Conservation (phyloP, 2,329 filamentous ascomycete species). For the Ophiostoma triangulosporum region DNA sequence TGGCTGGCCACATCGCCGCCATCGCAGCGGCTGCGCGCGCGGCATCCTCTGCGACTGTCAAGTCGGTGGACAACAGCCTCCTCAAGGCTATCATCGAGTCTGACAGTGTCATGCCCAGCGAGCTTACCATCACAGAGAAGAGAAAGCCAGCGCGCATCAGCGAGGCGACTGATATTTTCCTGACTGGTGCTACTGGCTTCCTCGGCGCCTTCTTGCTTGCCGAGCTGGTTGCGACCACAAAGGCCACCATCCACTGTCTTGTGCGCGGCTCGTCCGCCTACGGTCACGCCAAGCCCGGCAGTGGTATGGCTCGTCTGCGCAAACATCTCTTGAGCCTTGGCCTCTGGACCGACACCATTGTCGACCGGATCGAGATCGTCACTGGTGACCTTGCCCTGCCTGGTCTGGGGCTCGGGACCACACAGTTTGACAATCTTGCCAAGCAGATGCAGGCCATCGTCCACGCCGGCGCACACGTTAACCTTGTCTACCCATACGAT, state of each 20-base stretch:
- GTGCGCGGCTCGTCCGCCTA: conserved; percentile 42
- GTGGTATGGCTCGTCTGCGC: conserved; percentile 60
- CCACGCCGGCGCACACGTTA: conserved; percentile 66
- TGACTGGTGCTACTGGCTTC: conserved; percentile 67
- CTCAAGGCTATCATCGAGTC: conserved; percentile 23
- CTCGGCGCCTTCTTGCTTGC: conserved; percentile 62
- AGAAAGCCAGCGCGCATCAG: conserved; percentile 38
- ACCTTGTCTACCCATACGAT: conserved; percentile 70
- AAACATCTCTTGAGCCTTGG: conserved; percentile 67
- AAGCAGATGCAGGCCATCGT: conserved; percentile 57
- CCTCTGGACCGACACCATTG: conserved; percentile 62
- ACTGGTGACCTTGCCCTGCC: conserved; percentile 59
- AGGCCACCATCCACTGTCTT: conserved; percentile 57
- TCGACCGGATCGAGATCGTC: conserved; percentile 64
- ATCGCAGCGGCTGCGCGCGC: conserved; percentile 59
- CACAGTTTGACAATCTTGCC: conserved; percentile 52
- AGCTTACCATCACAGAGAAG: conserved; percentile 44
- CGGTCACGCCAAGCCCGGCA: conserved; percentile 26
- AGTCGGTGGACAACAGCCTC: conserved; percentile 4
- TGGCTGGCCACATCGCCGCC: conserved; percentile 58
- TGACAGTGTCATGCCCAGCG: conserved; percentile 41
- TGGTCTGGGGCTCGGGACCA: conserved; percentile 52
- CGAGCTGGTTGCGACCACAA: conserved; percentile 52
- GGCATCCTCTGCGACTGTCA: conserved; percentile 31
- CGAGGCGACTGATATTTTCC: conserved; percentile 53